A percentile compares a stretch with the other conserved stretches of the same genome.
Conservation (phyloP, 148 eudicot genomes). For the Diospyros lotus region DNA sequence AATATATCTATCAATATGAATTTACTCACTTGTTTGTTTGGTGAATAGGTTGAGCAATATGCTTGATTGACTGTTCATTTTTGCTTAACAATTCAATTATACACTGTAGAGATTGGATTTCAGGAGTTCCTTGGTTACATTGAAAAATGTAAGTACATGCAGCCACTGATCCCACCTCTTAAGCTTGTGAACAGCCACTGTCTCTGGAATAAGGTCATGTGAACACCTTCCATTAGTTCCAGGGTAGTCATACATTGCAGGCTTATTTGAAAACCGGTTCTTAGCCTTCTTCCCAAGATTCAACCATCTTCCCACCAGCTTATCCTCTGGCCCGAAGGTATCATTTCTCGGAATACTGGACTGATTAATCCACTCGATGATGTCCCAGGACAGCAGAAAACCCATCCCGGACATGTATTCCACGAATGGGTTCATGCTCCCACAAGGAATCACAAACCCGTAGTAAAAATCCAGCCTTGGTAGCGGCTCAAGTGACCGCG, state of each 20-base stretch:
- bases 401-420: constrained; percentile 69
- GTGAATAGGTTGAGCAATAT: too few relatives aligned
- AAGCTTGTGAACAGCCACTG: constrained; percentile 48
- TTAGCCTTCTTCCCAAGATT: constrained; percentile 37
- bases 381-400: constrained; percentile 51
- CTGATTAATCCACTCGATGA: constrained; percentile 40
- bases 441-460: constrained; percentile 53
- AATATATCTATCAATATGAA: too few relatives aligned
- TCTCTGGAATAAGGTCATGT: constrained; percentile 50
- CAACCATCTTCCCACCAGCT: constrained; percentile 44
- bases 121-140: constrained; percentile 36
- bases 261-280: constrained; percentile 44
- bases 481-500: constrained; percentile 26
- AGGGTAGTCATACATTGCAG: constrained; percentile 59
- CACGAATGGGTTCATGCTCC: constrained; percentile 50
- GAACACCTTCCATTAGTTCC: constrained; percentile 46
- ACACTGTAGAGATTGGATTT: constrained; percentile 31
- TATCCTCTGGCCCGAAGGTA: constrained; percentile 47
- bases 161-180: constrained; percentile 61
- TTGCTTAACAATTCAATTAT: constrained; percentile 1
- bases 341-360: constrained; percentile 25
- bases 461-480: constrained; percentile 51
- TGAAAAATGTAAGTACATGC: constrained; percentile 38
- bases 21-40: too few relatives aligned
- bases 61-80: too few relatives aligned